Conservation (phyloP, 305 asterid species). For the Euphrasia arctica region DNA sequence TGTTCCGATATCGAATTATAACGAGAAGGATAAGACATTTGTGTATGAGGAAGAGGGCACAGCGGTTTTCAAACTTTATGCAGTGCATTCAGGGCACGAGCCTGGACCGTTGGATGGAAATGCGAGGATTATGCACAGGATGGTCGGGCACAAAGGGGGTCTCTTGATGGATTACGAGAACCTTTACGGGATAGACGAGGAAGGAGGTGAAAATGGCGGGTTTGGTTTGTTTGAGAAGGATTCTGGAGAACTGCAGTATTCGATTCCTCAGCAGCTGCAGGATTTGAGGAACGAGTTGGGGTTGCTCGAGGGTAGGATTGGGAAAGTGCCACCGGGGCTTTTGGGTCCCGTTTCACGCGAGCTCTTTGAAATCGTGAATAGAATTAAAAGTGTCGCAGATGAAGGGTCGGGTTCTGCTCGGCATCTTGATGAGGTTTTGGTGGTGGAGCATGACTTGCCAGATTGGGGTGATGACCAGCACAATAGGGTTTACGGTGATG, state of each 20-base stretch:
- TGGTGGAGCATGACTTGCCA: slow-evolving; percentile 91
- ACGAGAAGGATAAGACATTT: slow-evolving; percentile 88
- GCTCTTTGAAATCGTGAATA: slow-evolving; percentile 57
- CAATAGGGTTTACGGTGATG: slow-evolving; percentile 72
- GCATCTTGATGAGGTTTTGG: slow-evolving; percentile 73
- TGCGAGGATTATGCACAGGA: slow-evolving; percentile 93
- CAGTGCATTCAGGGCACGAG: slow-evolving; percentile 93
- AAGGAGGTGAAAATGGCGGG: slow-evolving; percentile 59
- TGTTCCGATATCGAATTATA: slow-evolving; percentile 88
- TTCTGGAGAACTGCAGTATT: slow-evolving; percentile 63
- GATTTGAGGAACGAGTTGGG: slow-evolving; percentile 77
- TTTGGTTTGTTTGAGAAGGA: slow-evolving; percentile 67
- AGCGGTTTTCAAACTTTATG: slow-evolving; percentile 91
- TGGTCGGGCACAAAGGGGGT: slow-evolving; percentile 92
- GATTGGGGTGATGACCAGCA: slow-evolving; percentile 94
- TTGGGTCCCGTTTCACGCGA: slow-evolving; percentile 67
- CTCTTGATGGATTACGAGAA: slow-evolving; percentile 73
- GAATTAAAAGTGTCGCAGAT: slow-evolving; percentile 60
- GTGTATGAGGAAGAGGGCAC: slow-evolving; percentile 96
- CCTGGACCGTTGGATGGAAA: slow-evolving; percentile 96
- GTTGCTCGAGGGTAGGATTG: slow-evolving; percentile 76
- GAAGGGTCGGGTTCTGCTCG: slow-evolving; percentile 64
- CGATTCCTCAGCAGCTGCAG: slow-evolving; percentile 73
- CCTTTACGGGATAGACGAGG: slow-evolving; percentile 68
- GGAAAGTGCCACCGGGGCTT: slow-evolving; percentile 45